Base-by-base conservation (phyloP, 306 rosid species). In the Comarum palustre region DNA sequence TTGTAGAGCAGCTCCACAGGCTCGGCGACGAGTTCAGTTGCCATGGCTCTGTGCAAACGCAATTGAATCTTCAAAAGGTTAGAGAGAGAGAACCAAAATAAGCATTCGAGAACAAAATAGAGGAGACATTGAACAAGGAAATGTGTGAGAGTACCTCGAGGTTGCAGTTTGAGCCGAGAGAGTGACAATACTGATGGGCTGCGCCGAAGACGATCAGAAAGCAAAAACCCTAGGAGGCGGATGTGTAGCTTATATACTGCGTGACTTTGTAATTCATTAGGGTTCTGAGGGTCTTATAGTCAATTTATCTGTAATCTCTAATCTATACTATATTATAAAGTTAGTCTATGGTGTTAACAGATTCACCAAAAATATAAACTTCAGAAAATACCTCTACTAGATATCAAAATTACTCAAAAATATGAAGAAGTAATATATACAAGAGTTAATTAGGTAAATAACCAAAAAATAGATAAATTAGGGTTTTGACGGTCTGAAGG, bases 21-120 rank as follows among this genome's bases (percentile, higher is more conserved):
- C 45, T 62, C 67, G 15, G 45, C 25, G 5, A 42, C 57, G 32
- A 43, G 57, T 42, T 64, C 57, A 24, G 75, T 20, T 2, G 55
- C 68, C 76, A 72, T 72, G 76, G 76, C 24, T 72, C 57, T 72
- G 57, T 27, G 32, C 4, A 72, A 58, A n/a, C 42, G 11, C 20
- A 72, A 43, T 17, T 31, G 4, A 43, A 17, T 1, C 15, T 24
- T 39, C 27, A 19, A 5, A 55, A 38, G 45, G 39, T 31, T 13
- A 31, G 41, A 29, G n/a, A 27, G 61, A 20, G 61, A 55, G 32
- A 51, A n/a, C 0, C 57, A 19, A 14, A 50, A 19, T 19, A 50
- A 50, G 20, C 3, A 52, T 52, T 52, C 25, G 27, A 8, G 11
- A 54, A 22, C 31, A 54, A 54, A 54, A 54, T 24, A 22, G 15